A percentile compares a stretch with the other conserved stretches of the same genome.
phyloP scores from a whole-genome alignment of 352 stramenopile genomes.

The Halophytophthora polymorphica region DNA sequence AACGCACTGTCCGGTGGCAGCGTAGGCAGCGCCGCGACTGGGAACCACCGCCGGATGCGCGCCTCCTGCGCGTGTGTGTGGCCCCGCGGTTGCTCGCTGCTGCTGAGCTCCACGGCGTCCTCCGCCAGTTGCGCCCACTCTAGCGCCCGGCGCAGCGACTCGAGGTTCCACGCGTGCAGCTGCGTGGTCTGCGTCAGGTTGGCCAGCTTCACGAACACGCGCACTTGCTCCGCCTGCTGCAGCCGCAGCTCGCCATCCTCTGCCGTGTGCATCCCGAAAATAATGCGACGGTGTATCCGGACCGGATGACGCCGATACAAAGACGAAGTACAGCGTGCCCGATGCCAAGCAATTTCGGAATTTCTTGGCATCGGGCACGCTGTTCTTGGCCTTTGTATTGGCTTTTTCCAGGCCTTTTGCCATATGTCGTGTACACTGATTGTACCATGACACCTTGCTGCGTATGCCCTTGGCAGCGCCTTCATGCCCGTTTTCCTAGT shows the following conservation, averaged over 20 bases:
- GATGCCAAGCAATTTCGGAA: no score
- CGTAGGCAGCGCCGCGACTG: constrained; percentile 35
- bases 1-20: constrained; percentile 17
- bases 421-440: no score
- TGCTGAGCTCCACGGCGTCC: constrained; percentile 14
- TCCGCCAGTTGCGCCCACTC: constrained; percentile 41
- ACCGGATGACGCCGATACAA: neutral
- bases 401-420: no score
- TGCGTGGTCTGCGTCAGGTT: constrained; percentile 48
- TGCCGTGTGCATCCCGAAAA: no score
- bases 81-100: constrained; percentile 2
- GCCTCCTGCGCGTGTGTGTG: constrained; percentile 17
- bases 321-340: no score
- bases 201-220: constrained; percentile 42
- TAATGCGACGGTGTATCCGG: neutral
- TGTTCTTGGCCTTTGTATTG: no score
- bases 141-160: constrained; percentile 40
- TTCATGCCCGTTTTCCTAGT: no score
- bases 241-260: constrained; percentile 4
- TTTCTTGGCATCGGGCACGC: no score
- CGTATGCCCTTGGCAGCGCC: no score
- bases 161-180: constrained; percentile 47
- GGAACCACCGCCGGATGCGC: constrained; percentile 29
- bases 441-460: no score
- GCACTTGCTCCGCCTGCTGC: constrained; percentile 26